Percentiles rank a stretch among this genome's conserved stretches.
These are phyloP conservation scores for Auricularia sp. DNA, from an alignment of 768 basidiomycete species.

Conservation along the genomic window DNA sequence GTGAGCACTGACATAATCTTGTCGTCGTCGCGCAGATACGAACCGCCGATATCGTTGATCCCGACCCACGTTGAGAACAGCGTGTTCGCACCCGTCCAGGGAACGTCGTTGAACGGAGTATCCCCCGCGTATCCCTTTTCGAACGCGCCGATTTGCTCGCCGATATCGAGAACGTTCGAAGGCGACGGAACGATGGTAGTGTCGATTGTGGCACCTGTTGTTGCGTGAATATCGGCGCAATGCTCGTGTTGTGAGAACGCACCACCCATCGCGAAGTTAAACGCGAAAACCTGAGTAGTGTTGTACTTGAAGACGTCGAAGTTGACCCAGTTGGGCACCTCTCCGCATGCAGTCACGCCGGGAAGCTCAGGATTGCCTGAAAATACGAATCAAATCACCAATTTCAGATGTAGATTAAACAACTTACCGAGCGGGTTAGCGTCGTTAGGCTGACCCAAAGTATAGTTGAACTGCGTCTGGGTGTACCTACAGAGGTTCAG, in stretches of 20 bases:
- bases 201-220: too few species aligned
- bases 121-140: slow-evolving; percentile 14
- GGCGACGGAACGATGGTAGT: too few species aligned
- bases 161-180: too few species aligned
- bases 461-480: slow-evolving; percentile 41
- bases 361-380: slow-evolving; percentile 39
- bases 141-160: background rate
- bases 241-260: slow-evolving; percentile 22
- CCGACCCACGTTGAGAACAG: slow-evolving; percentile 63
- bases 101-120: slow-evolving; percentile 15
- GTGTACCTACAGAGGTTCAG: slow-evolving; percentile 26
- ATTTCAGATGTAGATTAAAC: background rate
- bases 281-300: slow-evolving; percentile 44
- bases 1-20: too few species aligned
- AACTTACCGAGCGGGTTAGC: slow-evolving; percentile 37
- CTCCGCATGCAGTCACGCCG: slow-evolving; percentile 40
- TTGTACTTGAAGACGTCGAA: slow-evolving; percentile 43
- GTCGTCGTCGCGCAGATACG: slow-evolving; percentile 37
- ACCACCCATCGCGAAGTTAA: slow-evolving; percentile 58
- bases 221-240: too few species aligned
- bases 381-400: too few species aligned
- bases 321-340: slow-evolving; percentile 51
- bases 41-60: slow-evolving; percentile 57
- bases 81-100: slow-evolving; percentile 50
- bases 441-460: slow-evolving; percentile 29